Evolutionary conservation across 2,329 filamentous ascomycete genomes (phyloP).

Genomic region (Phialemonium atrogriseum): DNA sequence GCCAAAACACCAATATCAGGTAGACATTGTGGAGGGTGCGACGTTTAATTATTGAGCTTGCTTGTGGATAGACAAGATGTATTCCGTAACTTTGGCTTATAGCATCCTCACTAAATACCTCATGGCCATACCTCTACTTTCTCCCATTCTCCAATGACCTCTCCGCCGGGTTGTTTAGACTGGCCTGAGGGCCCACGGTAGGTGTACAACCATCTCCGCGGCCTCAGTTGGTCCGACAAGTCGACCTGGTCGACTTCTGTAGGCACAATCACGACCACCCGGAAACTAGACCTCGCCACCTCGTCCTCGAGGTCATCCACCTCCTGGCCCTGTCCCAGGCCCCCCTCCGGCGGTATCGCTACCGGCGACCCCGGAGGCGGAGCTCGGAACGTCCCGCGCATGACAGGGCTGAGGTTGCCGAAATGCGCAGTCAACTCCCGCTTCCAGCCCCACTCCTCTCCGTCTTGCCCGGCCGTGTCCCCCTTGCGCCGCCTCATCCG

Average conservation of each 20-base stretch:
- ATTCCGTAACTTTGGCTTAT: too few species aligned
- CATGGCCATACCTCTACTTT: constrained; percentile 63
- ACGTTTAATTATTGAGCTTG: too few species aligned
- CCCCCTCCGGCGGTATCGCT: constrained; percentile 35
- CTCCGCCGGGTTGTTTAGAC: constrained; percentile 18
- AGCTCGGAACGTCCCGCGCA: constrained; percentile 71
- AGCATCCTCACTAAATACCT: constrained; percentile 4
- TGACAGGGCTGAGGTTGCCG: constrained; percentile 74
- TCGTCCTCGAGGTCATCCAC: constrained; percentile 64
- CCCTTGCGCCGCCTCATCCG: constrained; percentile 50
- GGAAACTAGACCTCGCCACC: constrained; percentile 66
- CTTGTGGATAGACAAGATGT: too few species aligned
- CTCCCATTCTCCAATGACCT: constrained; percentile 50
- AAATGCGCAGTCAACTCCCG: constrained; percentile 81
- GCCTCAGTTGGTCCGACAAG: constrained; percentile 56
- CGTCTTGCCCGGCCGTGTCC: constrained; percentile 23
- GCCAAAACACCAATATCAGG: too few species aligned
- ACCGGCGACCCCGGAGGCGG: constrained; percentile 59
- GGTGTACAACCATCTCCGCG: constrained; percentile 59
- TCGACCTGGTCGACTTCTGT: constrained; percentile 70
- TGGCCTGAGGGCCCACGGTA: constrained; percentile 35
- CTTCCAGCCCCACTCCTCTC: constrained; percentile 63
- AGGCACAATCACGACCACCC: constrained; percentile 74
- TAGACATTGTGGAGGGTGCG: too few species aligned
- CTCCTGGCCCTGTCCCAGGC: constrained; percentile 47